These are phyloP conservation scores for Arabis hirsuta DNA, from an alignment of 345 rosid genomes.

Conservation along the genomic window DNA sequence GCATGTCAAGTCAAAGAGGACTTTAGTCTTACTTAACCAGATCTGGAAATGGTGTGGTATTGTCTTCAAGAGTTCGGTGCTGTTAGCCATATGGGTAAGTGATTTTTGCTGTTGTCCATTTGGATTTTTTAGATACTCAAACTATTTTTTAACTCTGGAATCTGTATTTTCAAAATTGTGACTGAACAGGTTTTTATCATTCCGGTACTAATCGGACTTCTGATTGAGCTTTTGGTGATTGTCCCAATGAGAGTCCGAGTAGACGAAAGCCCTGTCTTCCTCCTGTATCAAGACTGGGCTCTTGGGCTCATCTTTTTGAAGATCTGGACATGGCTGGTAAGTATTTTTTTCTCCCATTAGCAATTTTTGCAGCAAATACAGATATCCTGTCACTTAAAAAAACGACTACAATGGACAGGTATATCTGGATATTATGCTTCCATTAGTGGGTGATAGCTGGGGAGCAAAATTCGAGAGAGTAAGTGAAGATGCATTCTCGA, in stretches of 20 bases:
- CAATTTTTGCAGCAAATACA: not conserved
- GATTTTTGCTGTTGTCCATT: constrained; percentile 5
- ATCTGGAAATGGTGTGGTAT: constrained; percentile 90
- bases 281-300: constrained; percentile 99
- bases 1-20: constrained; percentile 76
- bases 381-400: not conserved
- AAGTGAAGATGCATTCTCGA: constrained; percentile 84
- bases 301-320: constrained; percentile 94
- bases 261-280: constrained; percentile 99
- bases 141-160: constrained; percentile 5
- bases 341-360: not conserved
- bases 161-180: constrained; percentile 7
- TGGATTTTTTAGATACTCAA: not conserved
- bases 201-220: constrained; percentile 93
- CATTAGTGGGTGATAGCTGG: constrained; percentile 87
- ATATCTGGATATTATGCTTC: constrained; percentile 96
- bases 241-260: constrained; percentile 99
- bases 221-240: constrained; percentile 96
- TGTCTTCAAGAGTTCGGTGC: constrained; percentile 75
- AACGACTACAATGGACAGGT: constrained; percentile 52
- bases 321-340: constrained; percentile 98
- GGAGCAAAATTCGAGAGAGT: constrained; percentile 79
- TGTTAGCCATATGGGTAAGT: constrained; percentile 92
- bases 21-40: constrained; percentile 65
- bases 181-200: constrained; percentile 76